These are phyloP conservation scores for Rosellinia necatrix DNA, from an alignment of 2,329 filamentous ascomycete species.

Conservation along the genomic window DNA sequence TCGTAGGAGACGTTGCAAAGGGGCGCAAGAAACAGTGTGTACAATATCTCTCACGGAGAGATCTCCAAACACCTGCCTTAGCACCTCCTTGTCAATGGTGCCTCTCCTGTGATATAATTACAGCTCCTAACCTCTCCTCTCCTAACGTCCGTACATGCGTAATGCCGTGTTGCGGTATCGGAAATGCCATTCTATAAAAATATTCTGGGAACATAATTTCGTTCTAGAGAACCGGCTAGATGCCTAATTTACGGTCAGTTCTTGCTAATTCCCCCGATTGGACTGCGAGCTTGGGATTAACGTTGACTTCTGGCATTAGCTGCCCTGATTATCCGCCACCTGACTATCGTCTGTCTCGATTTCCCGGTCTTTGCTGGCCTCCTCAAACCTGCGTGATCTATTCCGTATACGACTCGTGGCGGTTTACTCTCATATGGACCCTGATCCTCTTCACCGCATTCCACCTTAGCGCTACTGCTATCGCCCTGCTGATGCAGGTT, in stretches of 20 bases:
- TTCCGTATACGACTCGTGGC: slow-evolving; percentile 77
- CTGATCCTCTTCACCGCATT: slow-evolving; percentile 77
- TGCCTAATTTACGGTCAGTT: slow-evolving; percentile 32
- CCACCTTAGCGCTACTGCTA: slow-evolving; percentile 72
- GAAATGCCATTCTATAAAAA: slow-evolving; percentile 9
- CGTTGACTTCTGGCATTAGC: slow-evolving; percentile 20
- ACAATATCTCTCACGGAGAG: not conserved
- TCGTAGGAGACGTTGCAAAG: no score
- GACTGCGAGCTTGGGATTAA: slow-evolving; percentile 8
- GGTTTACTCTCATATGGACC: slow-evolving; percentile 87
- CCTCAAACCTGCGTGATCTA: slow-evolving; percentile 68
- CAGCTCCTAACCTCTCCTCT: not conserved
- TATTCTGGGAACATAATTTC: slow-evolving; percentile 14
- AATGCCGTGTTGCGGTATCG: not conserved
- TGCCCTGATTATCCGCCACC: slow-evolving; percentile 46
- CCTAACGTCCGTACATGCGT: slow-evolving; percentile 17
- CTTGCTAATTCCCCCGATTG: not conserved
- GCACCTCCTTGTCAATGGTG: no score
- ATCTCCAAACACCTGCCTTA: no score
- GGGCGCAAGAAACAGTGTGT: not conserved
- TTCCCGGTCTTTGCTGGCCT: slow-evolving; percentile 83
- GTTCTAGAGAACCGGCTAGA: slow-evolving; percentile 23
- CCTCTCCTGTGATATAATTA: no score
- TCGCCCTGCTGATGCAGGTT: slow-evolving; percentile 74
- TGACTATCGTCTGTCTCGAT: slow-evolving; percentile 70